Evolutionary conservation across 129 eudicot genomes (phyloP).

Genomic region (Lactuca saligna): DNA sequence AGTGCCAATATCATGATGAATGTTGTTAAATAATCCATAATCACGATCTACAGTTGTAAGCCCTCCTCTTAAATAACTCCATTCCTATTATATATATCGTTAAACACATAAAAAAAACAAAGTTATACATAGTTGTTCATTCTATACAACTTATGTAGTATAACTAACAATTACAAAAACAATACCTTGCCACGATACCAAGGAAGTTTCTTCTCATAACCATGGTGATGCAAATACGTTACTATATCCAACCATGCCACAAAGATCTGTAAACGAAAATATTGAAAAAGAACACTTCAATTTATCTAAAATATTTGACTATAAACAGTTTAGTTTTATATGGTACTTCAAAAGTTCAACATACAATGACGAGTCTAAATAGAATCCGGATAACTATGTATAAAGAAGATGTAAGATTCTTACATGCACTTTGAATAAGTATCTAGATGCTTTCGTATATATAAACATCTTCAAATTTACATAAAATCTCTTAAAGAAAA

Average conservation of each 20-base stretch:
- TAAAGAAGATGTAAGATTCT: too few species aligned
- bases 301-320: too few species aligned
- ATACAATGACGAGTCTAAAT: neutral
- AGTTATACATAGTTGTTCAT: neutral
- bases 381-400: too few species aligned
- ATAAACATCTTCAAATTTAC: too few species aligned
- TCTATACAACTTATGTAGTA: neutral
- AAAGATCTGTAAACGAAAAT: constrained; percentile 41
- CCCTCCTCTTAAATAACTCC: constrained; percentile 82
- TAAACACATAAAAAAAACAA: neutral
- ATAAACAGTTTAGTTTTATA: neutral
- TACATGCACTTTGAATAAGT: neutral
- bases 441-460: too few species aligned
- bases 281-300: neutral
- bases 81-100: constrained; percentile 50
- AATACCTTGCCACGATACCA: constrained; percentile 91
- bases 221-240: constrained; percentile 83
- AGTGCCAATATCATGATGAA: constrained; percentile 87
- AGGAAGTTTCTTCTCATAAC: constrained; percentile 69
- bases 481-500: too few species aligned
- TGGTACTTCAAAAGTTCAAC: neutral
- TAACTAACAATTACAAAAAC: neutral
- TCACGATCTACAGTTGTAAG: constrained; percentile 82
- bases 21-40: constrained; percentile 65
- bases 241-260: constrained; percentile 66